Conservation (phyloP, 495 filamentous ascomycete genomes). For the Penicillium egyptiacum region DNA sequence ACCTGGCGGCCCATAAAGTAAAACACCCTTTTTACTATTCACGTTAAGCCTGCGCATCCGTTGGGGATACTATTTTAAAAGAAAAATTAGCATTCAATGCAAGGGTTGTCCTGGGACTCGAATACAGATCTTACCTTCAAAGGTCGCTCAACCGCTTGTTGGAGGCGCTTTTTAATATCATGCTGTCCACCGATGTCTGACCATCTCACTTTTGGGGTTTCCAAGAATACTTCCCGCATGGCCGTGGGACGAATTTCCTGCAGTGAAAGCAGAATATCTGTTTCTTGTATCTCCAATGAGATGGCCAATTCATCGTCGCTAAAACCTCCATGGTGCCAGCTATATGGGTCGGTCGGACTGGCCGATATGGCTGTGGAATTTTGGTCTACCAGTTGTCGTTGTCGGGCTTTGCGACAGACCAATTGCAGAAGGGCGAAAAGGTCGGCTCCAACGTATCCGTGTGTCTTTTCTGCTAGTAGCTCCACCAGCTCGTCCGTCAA, state of each 20-base stretch:
- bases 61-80: conserved; percentile 52
- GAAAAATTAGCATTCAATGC: conserved; percentile 10
- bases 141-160: conserved; percentile 64
- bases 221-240: conserved; percentile 86
- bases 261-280: conserved; percentile 57
- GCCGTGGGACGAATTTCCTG: conserved; percentile 70
- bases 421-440: conserved; percentile 52
- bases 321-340: not conserved
- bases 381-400: conserved; percentile 30
- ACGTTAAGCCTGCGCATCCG: conserved; percentile 58
- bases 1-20: conserved; percentile 92
- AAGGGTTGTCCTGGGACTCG: not conserved
- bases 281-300: conserved; percentile 37
- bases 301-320: conserved; percentile 14
- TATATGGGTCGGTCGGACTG: not conserved
- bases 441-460: conserved; percentile 69
- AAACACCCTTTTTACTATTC: conserved; percentile 74
- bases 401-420: conserved; percentile 44
- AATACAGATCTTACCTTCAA: conserved; percentile 51
- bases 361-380: not conserved
- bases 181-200: conserved; percentile 87
- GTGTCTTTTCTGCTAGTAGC: conserved; percentile 57
- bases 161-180: conserved; percentile 69
- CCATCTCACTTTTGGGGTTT: conserved; percentile 85
- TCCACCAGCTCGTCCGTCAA: conserved; percentile 41